phyloP scores from a whole-genome alignment of 192 early-diverging fungal species.

The Mortierella antarctica region DNA sequence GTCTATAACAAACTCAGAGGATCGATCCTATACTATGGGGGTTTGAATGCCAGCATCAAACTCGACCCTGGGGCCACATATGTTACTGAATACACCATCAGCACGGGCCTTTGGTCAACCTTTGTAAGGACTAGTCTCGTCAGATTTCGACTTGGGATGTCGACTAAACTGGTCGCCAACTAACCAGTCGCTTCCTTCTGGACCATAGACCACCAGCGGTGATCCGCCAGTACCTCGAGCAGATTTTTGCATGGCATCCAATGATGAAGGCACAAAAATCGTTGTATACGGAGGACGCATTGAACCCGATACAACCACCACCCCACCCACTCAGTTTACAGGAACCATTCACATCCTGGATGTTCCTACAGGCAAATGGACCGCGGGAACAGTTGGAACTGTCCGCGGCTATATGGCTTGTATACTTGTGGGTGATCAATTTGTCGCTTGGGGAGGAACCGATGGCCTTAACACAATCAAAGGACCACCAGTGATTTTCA shows the following conservation, averaged over 20 bases:
- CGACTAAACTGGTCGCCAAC: background rate
- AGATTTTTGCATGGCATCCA: slow-evolving; percentile 34
- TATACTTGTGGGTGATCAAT: slow-evolving; percentile 29
- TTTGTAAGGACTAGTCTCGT: slow-evolving; percentile 18
- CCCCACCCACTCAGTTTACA: slow-evolving; percentile 15
- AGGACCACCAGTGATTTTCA: slow-evolving; percentile 20
- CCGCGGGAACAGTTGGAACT: slow-evolving; percentile 10
- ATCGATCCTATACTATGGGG: slow-evolving; percentile 42
- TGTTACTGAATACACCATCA: slow-evolving; percentile 25
- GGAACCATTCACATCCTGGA: slow-evolving; percentile 10
- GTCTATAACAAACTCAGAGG: slow-evolving; percentile 9
- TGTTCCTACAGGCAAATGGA: slow-evolving; percentile 16
- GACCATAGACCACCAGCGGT: slow-evolving; percentile 16
- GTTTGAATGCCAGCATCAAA: slow-evolving; percentile 4
- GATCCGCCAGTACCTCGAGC: slow-evolving; percentile 13
- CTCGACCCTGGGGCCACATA: slow-evolving; percentile 15
- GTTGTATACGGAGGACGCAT: slow-evolving; percentile 33
- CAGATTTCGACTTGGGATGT: background rate
- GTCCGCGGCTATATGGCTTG: slow-evolving; percentile 28
- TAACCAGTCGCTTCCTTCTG: background rate
- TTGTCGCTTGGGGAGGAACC: slow-evolving; percentile 32
- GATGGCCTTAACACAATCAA: slow-evolving; percentile 4
- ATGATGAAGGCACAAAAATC: slow-evolving; percentile 34
- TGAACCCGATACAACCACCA: background rate
- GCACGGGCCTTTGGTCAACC: slow-evolving; percentile 17